Evolutionary conservation across 2,329 filamentous ascomycete species (phyloP).

Genomic region (Fusarium ramigenum): DNA sequence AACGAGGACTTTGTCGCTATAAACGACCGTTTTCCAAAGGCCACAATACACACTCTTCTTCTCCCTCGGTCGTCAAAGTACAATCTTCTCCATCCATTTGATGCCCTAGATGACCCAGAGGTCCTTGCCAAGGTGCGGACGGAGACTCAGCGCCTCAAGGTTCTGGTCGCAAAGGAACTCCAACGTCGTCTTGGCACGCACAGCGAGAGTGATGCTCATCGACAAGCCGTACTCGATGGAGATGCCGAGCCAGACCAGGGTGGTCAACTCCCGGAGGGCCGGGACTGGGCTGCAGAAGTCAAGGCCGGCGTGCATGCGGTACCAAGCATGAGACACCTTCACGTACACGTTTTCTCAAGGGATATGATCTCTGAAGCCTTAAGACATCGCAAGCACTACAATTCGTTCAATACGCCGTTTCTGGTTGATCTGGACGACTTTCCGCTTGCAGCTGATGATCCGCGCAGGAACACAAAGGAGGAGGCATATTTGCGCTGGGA

Average conservation of each 20-base stretch:
- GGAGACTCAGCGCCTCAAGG: constrained; percentile 69
- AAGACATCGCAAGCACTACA: constrained; percentile 88
- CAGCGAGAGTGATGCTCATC: constrained; percentile 70
- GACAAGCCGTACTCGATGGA: constrained; percentile 73
- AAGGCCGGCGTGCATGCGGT: constrained; percentile 83
- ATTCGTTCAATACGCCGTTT: constrained; percentile 88
- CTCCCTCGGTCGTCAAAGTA: constrained; percentile 75
- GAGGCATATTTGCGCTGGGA: constrained; percentile 70
- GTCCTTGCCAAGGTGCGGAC: constrained; percentile 73
- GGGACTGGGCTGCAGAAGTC: constrained; percentile 82
- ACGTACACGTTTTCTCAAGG: constrained; percentile 85
- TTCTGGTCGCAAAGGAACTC: constrained; percentile 78
- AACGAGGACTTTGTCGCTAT: constrained; percentile 78
- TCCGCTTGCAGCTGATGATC: constrained; percentile 74
- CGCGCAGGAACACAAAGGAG: constrained; percentile 64
- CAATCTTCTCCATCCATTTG: constrained; percentile 76
- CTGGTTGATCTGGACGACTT: constrained; percentile 83
- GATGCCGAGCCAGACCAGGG: constrained; percentile 47
- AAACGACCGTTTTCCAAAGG: constrained; percentile 86
- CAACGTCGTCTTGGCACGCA: constrained; percentile 71
- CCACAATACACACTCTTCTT: constrained; percentile 85
- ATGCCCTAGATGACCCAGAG: constrained; percentile 74
- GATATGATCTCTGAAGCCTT: constrained; percentile 79
- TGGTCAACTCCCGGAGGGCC: constrained; percentile 69
- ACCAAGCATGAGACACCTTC: constrained; percentile 91